Base-by-base conservation (phyloP, 345 rosid genomes). In the Psidium friedrichsthalianum region DNA sequence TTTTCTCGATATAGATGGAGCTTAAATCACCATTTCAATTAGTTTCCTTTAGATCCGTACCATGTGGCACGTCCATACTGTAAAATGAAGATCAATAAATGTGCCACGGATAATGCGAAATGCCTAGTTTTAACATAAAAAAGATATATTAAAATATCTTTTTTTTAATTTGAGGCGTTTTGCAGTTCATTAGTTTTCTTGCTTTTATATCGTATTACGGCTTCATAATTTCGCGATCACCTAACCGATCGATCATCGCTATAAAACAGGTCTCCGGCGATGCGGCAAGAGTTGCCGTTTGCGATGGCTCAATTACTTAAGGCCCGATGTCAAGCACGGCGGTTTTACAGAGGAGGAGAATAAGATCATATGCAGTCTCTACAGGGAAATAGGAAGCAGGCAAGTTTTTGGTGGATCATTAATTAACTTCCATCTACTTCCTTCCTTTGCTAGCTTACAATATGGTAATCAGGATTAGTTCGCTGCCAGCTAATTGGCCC, bases 271-370 rank as follows among this genome's bases (percentile, higher is more conserved):
- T 51, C 90, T 92, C 13, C 90, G 74, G 82, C 78, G 95, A 56
- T 93, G 94, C 36, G 93, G 94, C 27, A 93, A 92, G 88, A 92
- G 94, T 82, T 93, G 95, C 88, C 91, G 95, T 29, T 78, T 93
- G 56, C 86, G 94, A 54, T 93, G 95, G 95, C 89, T 92, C 11
- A 93, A 92, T 87, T 93, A 93, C 86, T 89, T 93, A 8, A 86
- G 94, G 85, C 94, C 94, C 83, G 90, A 90, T 86, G 92, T 93
- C 83, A 92, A 88, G 86, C 96, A 91, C 85, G 96, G 96, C 40
- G 92, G 92, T 21, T 93, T 92, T 83, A 92, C 93, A 29, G 89
- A 89, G 85, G 93, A 91, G 82, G 96, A 93, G 87, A 92, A 93
- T 84, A 85, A 85, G 82, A 83, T 91, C 51, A 93, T 93, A 36